Evolutionary conservation across 805 yeast genomes (phyloP).

Genomic region (Teunomyces stri): DNA sequence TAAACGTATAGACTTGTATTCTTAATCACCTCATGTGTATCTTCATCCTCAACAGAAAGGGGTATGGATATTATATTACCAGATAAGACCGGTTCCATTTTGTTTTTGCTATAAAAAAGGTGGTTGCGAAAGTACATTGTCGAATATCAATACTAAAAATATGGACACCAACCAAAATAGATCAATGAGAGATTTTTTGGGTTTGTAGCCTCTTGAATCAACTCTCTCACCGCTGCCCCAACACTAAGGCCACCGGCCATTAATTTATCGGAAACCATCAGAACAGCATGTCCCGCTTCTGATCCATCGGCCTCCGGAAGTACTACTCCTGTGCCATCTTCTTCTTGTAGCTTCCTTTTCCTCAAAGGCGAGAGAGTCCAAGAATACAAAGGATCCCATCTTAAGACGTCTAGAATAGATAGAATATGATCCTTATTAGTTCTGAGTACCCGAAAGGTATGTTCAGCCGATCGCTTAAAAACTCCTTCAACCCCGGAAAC

Average conservation of each 20-base stretch:
- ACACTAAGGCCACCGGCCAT: conserved; percentile 64
- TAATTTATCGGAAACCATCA: conserved; percentile 68
- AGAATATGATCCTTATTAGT: conserved; percentile 64
- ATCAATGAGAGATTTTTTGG: conserved; percentile 66
- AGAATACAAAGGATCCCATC: conserved; percentile 89
- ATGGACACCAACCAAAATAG: conserved; percentile 85
- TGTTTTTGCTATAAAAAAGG: background rate
- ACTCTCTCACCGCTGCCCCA: conserved; percentile 81
- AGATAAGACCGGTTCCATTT: background rate
- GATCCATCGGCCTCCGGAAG: conserved; percentile 45
- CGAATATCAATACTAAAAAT: conserved; percentile 33
- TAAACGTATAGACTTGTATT: conserved; percentile 17
- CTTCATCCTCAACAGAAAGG: conserved; percentile 17
- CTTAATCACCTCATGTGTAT: conserved; percentile 11
- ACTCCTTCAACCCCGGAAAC: conserved; percentile 78
- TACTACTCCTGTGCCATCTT: conserved; percentile 17
- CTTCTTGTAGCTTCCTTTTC: conserved; percentile 52
- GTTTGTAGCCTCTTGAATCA: conserved; percentile 74
- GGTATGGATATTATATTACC: conserved; percentile 12
- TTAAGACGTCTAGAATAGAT: conserved; percentile 78
- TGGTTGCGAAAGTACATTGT: background rate
- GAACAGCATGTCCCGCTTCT: conserved; percentile 80
- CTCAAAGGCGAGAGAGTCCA: conserved; percentile 86
- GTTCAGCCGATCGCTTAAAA: conserved; percentile 70
- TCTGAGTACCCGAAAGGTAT: conserved; percentile 65